Percentiles rank a stretch among this genome's conserved stretches.
These are phyloP conservation scores for Candida palmyrensis DNA, from an alignment of 805 yeast genomes.

Conservation along the genomic window DNA sequence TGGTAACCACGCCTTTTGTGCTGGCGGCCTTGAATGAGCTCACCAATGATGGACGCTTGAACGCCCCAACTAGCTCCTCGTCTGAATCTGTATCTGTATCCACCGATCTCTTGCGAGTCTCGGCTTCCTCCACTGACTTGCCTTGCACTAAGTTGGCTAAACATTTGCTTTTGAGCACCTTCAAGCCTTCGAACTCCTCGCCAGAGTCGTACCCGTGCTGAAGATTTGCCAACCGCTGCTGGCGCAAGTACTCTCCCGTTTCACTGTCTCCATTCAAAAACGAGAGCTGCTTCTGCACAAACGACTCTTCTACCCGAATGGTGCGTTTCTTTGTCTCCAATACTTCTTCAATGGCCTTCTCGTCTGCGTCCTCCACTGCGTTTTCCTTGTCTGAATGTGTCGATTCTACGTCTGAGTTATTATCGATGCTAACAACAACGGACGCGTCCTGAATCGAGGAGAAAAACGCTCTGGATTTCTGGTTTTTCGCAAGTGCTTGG, in stretches of 20 bases:
- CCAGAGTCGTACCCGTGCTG: slow-evolving; percentile 36
- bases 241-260: slow-evolving; percentile 24
- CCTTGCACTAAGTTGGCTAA: slow-evolving; percentile 25
- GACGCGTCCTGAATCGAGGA: slow-evolving; percentile 52
- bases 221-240: slow-evolving; percentile 23
- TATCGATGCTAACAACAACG: slow-evolving; percentile 20
- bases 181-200: slow-evolving; percentile 40
- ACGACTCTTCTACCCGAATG: slow-evolving; percentile 44
- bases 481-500: slow-evolving; percentile 42
- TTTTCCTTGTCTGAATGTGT: slow-evolving; percentile 17
- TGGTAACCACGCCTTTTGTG: slow-evolving; percentile 37
- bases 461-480: slow-evolving; percentile 62
- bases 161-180: slow-evolving; percentile 40
- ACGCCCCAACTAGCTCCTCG: slow-evolving; percentile 32
- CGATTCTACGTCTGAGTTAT: slow-evolving; percentile 16
- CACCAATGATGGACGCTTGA: slow-evolving; percentile 42
- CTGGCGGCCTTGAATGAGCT: slow-evolving; percentile 40
- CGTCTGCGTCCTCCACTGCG: slow-evolving; percentile 13
- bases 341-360: slow-evolving; percentile 14
- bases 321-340: slow-evolving; percentile 27
- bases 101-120: slow-evolving; percentile 12
- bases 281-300: slow-evolving; percentile 53
- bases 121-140: slow-evolving; percentile 12
- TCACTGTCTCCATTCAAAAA: slow-evolving; percentile 36
- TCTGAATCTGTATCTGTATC: slow-evolving; percentile 17